Conservation (phyloP, 768 basidiomycete species). For the Mycena sanguinolenta region DNA sequence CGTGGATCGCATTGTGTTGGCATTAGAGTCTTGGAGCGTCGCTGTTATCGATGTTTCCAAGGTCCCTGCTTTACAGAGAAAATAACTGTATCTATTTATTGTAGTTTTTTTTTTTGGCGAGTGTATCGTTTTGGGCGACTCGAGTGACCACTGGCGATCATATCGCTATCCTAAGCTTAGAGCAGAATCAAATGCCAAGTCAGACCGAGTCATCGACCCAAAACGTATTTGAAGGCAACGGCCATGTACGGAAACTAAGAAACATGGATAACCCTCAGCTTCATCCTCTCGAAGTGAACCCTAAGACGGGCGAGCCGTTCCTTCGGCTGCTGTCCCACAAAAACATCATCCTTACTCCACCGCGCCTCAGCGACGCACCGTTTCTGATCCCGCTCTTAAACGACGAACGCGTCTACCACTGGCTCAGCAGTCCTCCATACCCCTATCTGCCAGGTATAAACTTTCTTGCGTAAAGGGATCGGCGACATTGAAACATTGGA, state of each 20-base stretch:
- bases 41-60: slow-evolving; percentile 74
- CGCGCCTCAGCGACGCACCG: slow-evolving; percentile 60
- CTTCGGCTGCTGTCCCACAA: slow-evolving; percentile 63
- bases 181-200: neutral
- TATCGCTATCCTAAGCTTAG: too few species aligned
- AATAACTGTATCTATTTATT: slow-evolving; percentile 14
- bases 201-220: neutral
- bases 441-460: slow-evolving; percentile 63
- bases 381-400: slow-evolving; percentile 58
- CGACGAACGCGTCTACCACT: slow-evolving; percentile 60
- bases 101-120: too few species aligned
- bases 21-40: slow-evolving; percentile 76
- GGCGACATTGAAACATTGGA: neutral
- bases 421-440: slow-evolving; percentile 62
- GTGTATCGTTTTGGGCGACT: neutral
- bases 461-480: neutral
- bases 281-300: slow-evolving; percentile 50
- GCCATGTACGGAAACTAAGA: neutral
- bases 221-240: neutral
- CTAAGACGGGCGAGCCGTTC: slow-evolving; percentile 57
- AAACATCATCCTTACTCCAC: slow-evolving; percentile 72
- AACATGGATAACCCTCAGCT: slow-evolving; percentile 21
- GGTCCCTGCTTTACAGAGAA: slow-evolving; percentile 52
- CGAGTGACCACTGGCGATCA: too few species aligned
- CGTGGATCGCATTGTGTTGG: slow-evolving; percentile 75